Conservation (phyloP, 345 rosid genomes). For the Camelina neglecta region DNA sequence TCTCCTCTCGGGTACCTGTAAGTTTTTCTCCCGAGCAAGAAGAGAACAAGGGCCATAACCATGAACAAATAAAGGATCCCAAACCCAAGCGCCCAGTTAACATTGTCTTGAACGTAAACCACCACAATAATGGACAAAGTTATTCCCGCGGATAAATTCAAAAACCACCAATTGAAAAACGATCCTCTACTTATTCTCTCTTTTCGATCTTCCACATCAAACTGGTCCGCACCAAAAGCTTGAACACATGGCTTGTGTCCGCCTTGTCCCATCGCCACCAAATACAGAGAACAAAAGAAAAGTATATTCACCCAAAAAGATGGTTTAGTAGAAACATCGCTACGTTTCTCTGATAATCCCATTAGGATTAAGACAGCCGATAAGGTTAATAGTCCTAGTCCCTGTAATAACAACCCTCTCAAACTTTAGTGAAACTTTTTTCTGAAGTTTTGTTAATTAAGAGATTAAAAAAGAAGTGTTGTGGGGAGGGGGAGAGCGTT, state of each 20-base stretch:
- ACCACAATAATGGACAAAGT: conserved; percentile 36
- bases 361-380: conserved; percentile 56
- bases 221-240: conserved; percentile 48
- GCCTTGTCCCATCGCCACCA: conserved; percentile 44
- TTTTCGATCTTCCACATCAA: conserved; percentile 37
- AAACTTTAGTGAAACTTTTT: not conserved
- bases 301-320: conserved; percentile 43
- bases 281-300: conserved; percentile 43
- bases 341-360: conserved; percentile 46
- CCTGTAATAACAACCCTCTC: conserved; percentile 46
- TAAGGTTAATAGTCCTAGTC: conserved; percentile 60
- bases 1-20: conserved; percentile 29
- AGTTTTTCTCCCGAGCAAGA: conserved; percentile 40
- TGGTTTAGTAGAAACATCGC: conserved; percentile 17
- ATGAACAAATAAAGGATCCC: conserved; percentile 46
- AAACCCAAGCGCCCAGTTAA: conserved; percentile 43
- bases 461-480: not conserved
- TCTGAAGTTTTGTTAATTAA: not conserved
- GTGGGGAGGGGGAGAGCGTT: not conserved
- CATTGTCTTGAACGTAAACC: conserved; percentile 41
- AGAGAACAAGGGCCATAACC: conserved; percentile 42
- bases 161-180: conserved; percentile 48
- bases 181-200: conserved; percentile 37
- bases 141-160: conserved; percentile 41
- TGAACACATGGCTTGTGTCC: conserved; percentile 48